A percentile compares a stretch with the other conserved stretches of the same genome.
These are phyloP conservation scores for Fusarium transvaalense DNA, from an alignment of 2,329 filamentous ascomycete genomes.

Conservation along the genomic window DNA sequence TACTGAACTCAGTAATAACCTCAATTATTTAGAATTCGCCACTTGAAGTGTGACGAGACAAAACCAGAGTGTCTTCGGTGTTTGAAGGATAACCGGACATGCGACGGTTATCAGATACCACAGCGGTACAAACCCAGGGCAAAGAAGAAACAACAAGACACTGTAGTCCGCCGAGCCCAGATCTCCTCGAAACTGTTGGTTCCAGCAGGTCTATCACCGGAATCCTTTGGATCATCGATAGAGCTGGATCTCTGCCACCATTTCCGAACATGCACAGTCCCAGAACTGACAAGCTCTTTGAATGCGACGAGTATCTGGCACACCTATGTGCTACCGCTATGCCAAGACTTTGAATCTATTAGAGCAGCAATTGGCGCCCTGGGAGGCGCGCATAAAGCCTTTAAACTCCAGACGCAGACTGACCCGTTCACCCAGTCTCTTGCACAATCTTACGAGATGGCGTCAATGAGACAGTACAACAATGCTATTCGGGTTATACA, in stretches of 20 bases:
- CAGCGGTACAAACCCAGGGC: neutral
- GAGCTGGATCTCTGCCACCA: slow-evolving; percentile 22
- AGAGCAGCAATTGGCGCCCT: slow-evolving; percentile 12
- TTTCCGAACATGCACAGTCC: slow-evolving; percentile 10
- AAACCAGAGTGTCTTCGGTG: slow-evolving; percentile 22
- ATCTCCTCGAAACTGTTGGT: neutral
- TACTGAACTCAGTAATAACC: neutral
- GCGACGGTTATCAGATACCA: slow-evolving; percentile 13
- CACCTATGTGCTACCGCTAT: slow-evolving; percentile 3
- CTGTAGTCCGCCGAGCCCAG: neutral
- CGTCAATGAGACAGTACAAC: slow-evolving; percentile 22
- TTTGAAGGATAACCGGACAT: slow-evolving; percentile 14
- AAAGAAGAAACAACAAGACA: slow-evolving; percentile 1
- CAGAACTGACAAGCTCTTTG: neutral
- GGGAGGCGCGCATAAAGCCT: slow-evolving; percentile 21
- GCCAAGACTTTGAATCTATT: slow-evolving; percentile 2
- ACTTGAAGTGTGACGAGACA: slow-evolving; percentile 33
- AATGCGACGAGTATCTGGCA: slow-evolving; percentile 20
- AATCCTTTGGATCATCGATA: neutral
- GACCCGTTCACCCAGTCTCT: neutral
- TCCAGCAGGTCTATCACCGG: slow-evolving; percentile 3
- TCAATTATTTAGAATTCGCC: slow-evolving; percentile 11
- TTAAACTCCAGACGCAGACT: slow-evolving; percentile 12
- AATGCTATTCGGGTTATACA: slow-evolving; percentile 5
- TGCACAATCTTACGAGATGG: slow-evolving; percentile 6